Conservation (phyloP, 345 rosid species). For the Brassica napus region DNA sequence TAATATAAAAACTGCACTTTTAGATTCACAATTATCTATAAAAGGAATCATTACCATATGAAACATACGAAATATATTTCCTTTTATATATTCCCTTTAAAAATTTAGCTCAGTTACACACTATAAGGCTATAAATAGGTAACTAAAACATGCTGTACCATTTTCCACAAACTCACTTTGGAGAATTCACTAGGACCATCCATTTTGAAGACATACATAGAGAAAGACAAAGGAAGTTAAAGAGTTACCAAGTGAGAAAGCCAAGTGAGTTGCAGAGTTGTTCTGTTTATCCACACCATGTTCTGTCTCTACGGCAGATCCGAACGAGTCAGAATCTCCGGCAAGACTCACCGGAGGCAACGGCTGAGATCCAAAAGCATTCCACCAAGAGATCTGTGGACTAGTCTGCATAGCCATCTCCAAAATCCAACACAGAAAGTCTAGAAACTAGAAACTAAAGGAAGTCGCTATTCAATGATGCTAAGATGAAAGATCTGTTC, state of each 20-base stretch:
- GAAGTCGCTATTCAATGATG: neutral
- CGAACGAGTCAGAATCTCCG: constrained; percentile 49
- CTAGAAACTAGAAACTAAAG: neutral
- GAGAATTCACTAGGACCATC: neutral
- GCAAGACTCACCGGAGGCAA: constrained; percentile 46
- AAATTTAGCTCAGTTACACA: neutral
- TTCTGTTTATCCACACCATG: constrained; percentile 47
- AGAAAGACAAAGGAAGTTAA: neutral
- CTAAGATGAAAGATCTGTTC: constrained; percentile 28
- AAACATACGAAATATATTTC: neutral
- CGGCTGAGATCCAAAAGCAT: constrained; percentile 55
- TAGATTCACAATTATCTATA: neutral
- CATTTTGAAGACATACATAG: neutral
- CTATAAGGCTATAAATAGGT: neutral
- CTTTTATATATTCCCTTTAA: neutral
- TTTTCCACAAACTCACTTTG: neutral
- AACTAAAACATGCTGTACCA: neutral
- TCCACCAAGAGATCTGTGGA: constrained; percentile 69
- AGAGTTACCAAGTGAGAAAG: constrained; percentile 62
- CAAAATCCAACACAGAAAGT: constrained; percentile 11
- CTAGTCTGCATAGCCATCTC: constrained; percentile 82
- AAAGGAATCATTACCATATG: neutral
- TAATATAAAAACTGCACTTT: constrained; percentile 4
- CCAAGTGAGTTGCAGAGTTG: constrained; percentile 48
- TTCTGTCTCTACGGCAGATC: constrained; percentile 46